Evolutionary conservation across 2,329 filamentous ascomycete genomes (phyloP), one percentile per base, ranked within the genome.

Genomic region (Phialophora verrucosa): DNA sequence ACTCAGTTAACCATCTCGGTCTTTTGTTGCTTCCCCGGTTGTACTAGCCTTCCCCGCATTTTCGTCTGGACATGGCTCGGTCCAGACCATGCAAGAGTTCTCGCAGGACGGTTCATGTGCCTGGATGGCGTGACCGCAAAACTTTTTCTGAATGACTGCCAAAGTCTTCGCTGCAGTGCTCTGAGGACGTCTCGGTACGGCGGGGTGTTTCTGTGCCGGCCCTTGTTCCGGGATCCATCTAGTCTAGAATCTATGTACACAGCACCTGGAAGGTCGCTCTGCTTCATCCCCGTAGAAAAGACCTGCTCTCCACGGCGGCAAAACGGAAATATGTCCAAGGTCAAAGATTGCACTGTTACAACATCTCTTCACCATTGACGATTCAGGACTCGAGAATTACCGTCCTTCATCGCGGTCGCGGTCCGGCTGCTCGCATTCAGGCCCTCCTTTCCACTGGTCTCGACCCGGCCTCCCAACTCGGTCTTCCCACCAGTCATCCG

Each of bases 401-500:
- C 65, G 55, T 67, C 65, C 27, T 65, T 67, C 50, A 54, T 63
- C 14, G 64, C 58, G 11, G 57, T 64, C 11, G 64, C 66, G 31
- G 66, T 65, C 35, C 64, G 58, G 58, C 53, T 58, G 47, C 59
- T 64, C 35, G 44, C 62, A 42, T 65, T 66, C 56, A 70, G 47
- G 12, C 29, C n/a, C n/a, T 63, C 59, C 49, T 63, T 68, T 25
- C 55, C 60, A 32, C 63, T 62, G 47, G 67, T 70, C 59, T 70
- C 66, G 42, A 69, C 56, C 38, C 69, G 66, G 42, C 71, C 71
- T 35, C 71, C 69, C 20, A 72, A 51, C 35, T 70, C 69, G 5
- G 63, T 64, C 66, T 72, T 72, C 5, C 71, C 71, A 20, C 71
- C 71, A n/a, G 69, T 71, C 68, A 72, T 70, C 11, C 69, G 64